Percentiles rank a stretch among this genome's conserved stretches.
Conservation (phyloP, 2,329 filamentous ascomycete genomes). For the Penicillium hesseltinei region DNA sequence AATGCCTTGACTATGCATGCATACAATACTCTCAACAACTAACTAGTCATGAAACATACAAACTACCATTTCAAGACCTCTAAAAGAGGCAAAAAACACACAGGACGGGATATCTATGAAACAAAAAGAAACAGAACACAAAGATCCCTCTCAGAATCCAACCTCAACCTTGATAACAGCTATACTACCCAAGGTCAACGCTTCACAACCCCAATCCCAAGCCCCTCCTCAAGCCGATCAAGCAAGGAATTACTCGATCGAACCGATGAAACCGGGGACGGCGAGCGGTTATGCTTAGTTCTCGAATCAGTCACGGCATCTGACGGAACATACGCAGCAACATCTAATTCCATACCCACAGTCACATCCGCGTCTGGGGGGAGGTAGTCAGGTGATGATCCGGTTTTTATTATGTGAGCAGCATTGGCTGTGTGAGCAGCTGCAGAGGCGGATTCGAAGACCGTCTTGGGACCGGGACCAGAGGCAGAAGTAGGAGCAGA, state of each 20-base stretch:
- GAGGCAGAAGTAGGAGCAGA: neutral
- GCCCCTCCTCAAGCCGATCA: constrained; percentile 22
- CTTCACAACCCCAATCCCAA: constrained; percentile 20
- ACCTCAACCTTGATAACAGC: neutral
- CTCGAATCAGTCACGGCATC: neutral
- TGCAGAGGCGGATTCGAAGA: neutral
- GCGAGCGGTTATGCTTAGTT: neutral
- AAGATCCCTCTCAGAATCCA: neutral
- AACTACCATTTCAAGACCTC: neutral
- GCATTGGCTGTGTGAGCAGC: neutral
- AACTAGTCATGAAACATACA: neutral
- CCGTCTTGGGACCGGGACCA: neutral
- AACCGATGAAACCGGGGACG: constrained; percentile 12
- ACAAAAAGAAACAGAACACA: neutral
- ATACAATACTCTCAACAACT: neutral
- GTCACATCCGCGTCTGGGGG: neutral
- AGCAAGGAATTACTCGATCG: constrained; percentile 18
- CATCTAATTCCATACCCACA: neutral
- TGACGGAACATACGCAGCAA: neutral
- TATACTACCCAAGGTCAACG: neutral
- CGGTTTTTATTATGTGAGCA: neutral
- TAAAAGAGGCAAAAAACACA: neutral
- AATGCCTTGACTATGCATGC: neutral
- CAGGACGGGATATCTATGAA: neutral
- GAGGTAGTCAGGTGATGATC: neutral